Conservation (phyloP, 306 rosid genomes). For the Casuarina cunninghamiana region DNA sequence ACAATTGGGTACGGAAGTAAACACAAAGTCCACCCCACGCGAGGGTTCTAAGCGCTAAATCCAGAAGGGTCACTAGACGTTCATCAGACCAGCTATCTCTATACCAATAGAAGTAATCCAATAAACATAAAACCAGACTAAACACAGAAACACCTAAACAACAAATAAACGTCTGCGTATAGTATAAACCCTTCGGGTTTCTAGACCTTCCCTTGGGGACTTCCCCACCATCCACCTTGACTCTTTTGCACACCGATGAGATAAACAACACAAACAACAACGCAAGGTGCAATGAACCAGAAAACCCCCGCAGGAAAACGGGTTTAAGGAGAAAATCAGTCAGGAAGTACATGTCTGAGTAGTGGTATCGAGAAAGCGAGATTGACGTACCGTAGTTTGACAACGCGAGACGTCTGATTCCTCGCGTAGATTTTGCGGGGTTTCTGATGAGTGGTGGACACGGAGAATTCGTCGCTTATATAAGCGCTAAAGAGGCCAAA, state of each 20-base stretch:
- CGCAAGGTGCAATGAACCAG: slow-evolving; percentile 27
- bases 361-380: background rate
- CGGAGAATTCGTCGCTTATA: no score
- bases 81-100: slow-evolving; percentile 38
- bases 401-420: background rate
- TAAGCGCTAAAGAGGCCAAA: no score
- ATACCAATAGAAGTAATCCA: slow-evolving; percentile 32
- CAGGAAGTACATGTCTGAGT: background rate
- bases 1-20: slow-evolving; percentile 34
- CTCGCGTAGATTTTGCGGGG: background rate
- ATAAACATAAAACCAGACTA: slow-evolving; percentile 20
- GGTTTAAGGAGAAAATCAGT: slow-evolving; percentile 34
- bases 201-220: slow-evolving; percentile 25
- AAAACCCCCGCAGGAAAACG: slow-evolving; percentile 39
- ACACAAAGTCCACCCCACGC: slow-evolving; percentile 39
- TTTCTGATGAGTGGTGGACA: background rate
- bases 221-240: background rate
- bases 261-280: slow-evolving; percentile 1
- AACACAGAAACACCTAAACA: slow-evolving; percentile 32
- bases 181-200: background rate
- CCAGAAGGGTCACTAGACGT: slow-evolving; percentile 36
- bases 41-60: slow-evolving; percentile 39
- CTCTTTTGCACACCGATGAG: slow-evolving; percentile 29
- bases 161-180: slow-evolving; percentile 27
- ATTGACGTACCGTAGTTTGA: slow-evolving; percentile 15